A percentile compares a stretch with the other conserved stretches of the same genome.
Conservation (phyloP, 2,329 filamentous ascomycete genomes). For the Clonostachys byssicola region DNA sequence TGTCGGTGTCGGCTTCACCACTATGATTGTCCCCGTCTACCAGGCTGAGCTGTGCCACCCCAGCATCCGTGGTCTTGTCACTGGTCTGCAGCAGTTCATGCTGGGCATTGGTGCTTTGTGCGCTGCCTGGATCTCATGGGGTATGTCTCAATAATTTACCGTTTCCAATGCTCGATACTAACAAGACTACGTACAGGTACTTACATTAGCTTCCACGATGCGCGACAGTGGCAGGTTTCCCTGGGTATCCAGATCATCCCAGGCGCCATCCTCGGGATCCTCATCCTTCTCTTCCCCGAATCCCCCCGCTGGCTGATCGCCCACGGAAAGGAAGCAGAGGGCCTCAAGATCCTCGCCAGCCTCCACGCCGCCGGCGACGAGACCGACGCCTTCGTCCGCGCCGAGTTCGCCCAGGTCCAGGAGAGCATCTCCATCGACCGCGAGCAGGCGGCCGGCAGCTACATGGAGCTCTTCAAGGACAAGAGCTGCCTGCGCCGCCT, state of each 20-base stretch:
- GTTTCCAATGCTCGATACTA: too few species aligned
- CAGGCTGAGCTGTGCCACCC: conserved; percentile 79
- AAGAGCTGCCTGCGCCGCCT: conserved; percentile 65
- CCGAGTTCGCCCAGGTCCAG: conserved; percentile 69
- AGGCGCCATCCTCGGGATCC: conserved; percentile 55
- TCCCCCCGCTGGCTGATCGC: conserved; percentile 73
- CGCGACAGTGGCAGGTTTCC: conserved; percentile 26
- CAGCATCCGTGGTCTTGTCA: conserved; percentile 70
- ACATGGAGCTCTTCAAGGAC: conserved; percentile 61
- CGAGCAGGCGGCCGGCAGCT: conserved; percentile 66
- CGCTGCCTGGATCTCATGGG: conserved; percentile 72
- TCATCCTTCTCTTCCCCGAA: conserved; percentile 71
- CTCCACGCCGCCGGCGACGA: conserved; percentile 67
- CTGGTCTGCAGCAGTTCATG: conserved; percentile 79
- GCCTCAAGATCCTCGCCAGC: conserved; percentile 61
- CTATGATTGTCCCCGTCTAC: conserved; percentile 53
- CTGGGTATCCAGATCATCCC: conserved; percentile 71
- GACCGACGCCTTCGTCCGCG: conserved; percentile 64
- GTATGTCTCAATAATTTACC: conserved; percentile 32
- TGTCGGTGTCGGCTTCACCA: conserved; percentile 42
- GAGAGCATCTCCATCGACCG: conserved; percentile 61
- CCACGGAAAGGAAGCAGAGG: conserved; percentile 60
- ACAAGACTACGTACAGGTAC: conserved; percentile 13
- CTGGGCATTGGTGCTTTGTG: conserved; percentile 69
- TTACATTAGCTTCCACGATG: conserved; percentile 20